Evolutionary conservation across 2,329 filamentous ascomycete species (phyloP).

Genomic region (Verticillium dahliae): DNA sequence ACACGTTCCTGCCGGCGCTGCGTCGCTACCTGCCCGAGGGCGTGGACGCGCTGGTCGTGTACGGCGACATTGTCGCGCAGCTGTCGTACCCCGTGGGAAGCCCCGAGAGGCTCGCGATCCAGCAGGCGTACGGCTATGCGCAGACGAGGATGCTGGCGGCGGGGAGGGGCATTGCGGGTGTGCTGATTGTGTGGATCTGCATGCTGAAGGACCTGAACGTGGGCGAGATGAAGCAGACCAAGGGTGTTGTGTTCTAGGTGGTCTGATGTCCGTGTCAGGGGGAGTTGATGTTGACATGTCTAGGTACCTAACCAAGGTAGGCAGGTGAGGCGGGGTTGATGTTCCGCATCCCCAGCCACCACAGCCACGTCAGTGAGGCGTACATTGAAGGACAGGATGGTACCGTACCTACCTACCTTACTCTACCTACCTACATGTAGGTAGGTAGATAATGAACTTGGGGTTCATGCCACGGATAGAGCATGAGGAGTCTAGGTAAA

Average conservation of each 20-base stretch:
- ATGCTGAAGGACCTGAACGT: slow-evolving; percentile 45
- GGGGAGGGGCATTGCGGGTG: slow-evolving; percentile 23
- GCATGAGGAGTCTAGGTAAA: too few relatives aligned
- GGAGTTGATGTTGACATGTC: too few relatives aligned
- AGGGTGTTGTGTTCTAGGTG: slow-evolving; percentile 41
- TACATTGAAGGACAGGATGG: too few relatives aligned
- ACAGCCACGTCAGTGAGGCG: too few relatives aligned
- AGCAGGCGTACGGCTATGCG: slow-evolving; percentile 48
- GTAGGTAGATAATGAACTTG: too few relatives aligned
- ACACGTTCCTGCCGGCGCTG: slow-evolving; percentile 33
- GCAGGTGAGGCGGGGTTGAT: too few relatives aligned
- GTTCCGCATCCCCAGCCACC: too few relatives aligned
- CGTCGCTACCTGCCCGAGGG: slow-evolving; percentile 39
- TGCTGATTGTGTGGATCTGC: slow-evolving; percentile 29
- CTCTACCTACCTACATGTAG: too few relatives aligned
- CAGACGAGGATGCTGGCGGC: slow-evolving; percentile 41
- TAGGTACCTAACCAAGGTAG: too few relatives aligned
- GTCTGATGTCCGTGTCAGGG: too few relatives aligned
- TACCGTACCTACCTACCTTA: too few relatives aligned
- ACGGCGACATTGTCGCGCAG: slow-evolving; percentile 44
- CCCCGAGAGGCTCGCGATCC: slow-evolving; percentile 43
- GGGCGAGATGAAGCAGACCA: slow-evolving; percentile 38
- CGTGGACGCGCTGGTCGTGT: slow-evolving; percentile 39
- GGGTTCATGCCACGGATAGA: too few relatives aligned
- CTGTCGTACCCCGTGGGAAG: slow-evolving; percentile 39